Evolutionary conservation across 129 eudicot species (phyloP), one percentile per base, ranked within the genome.

Genomic region (Smallanthus sonchifolius): DNA sequence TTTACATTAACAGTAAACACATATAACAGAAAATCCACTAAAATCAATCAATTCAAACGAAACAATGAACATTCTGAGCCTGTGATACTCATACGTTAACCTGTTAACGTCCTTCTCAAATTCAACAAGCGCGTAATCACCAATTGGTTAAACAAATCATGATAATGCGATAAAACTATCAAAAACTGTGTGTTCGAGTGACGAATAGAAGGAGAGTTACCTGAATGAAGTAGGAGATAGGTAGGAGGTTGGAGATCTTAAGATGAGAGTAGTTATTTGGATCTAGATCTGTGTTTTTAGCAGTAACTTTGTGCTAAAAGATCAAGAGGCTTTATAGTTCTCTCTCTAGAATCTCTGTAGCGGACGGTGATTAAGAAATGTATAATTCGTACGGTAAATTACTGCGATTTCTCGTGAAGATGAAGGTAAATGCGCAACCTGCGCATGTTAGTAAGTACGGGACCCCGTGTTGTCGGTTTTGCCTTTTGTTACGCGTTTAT

Each of bases 211-310:
- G 10, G 61, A n/a, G 6, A 7, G 70, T 57, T 37, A 76, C 68
- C 85, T 74, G 76, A 80, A 64, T 61, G 78, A 73, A 80, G 85
- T 69, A 64, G 40, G 17, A 69, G 24, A 65, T 9, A 62, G 48
- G 5, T 45, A 48, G 20, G 75, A 75, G 79, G 52, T 75, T 64
- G 73, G 65, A 52, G 78, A 74, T 45, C 34, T 55, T 67, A 78
- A 55, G 69, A 30, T 28, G 81, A 61, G 52, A 30, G 70, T 38
- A 19, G 72, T 36, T 61, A 69, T 59, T 48, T 78, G 89, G 89
- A 85, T 81, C 89, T 81, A 78, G 89, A 85, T 81, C 89, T 84
- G 78, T 70, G 77, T 45, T 69, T 70, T 62, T 69, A 32, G 44
- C 76, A 30, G 77, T 34, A 7, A 62, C 51, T 38, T 71, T 78